Conservation (phyloP, 2,329 filamentous ascomycete species). For the Aspergillus phoenicis region DNA sequence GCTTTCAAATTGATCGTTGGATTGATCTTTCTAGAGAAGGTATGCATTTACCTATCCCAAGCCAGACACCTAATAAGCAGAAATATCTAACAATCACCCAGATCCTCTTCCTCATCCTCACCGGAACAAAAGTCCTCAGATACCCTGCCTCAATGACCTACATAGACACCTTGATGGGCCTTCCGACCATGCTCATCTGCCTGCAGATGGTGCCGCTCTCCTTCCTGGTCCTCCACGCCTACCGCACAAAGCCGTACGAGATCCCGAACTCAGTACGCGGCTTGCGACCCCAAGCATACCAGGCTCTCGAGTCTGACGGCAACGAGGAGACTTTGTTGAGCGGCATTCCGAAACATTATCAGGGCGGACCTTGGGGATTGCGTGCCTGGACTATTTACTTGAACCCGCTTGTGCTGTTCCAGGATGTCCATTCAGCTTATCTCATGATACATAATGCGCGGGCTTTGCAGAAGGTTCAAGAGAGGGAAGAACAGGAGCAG, state of each 20-base stretch:
- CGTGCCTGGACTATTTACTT: background rate
- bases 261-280: no score
- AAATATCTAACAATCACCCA: slow-evolving; percentile 1
- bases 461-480: no score
- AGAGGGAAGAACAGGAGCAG: no score
- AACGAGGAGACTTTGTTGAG: no score
- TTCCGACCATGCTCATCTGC: slow-evolving; percentile 35
- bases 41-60: slow-evolving; percentile 21
- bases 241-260: slow-evolving; percentile 28
- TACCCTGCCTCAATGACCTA: slow-evolving; percentile 29
- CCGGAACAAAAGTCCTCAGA: slow-evolving; percentile 21
- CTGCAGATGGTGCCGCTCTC: slow-evolving; percentile 36
- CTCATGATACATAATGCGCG: no score
- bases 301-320: background rate
- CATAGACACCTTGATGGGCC: slow-evolving; percentile 34
- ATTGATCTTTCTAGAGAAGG: slow-evolving; percentile 33
- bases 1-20: slow-evolving; percentile 41
- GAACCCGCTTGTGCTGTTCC: background rate
- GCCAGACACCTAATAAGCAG: background rate
- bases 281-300: background rate
- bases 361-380: background rate
- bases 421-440: background rate
- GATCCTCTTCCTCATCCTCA: slow-evolving; percentile 35
- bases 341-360: background rate
- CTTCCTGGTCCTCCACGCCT: slow-evolving; percentile 35